Evolutionary conservation across 176 grass and related monocot genomes (phyloP).

Genomic region (Oryza officinalis): DNA sequence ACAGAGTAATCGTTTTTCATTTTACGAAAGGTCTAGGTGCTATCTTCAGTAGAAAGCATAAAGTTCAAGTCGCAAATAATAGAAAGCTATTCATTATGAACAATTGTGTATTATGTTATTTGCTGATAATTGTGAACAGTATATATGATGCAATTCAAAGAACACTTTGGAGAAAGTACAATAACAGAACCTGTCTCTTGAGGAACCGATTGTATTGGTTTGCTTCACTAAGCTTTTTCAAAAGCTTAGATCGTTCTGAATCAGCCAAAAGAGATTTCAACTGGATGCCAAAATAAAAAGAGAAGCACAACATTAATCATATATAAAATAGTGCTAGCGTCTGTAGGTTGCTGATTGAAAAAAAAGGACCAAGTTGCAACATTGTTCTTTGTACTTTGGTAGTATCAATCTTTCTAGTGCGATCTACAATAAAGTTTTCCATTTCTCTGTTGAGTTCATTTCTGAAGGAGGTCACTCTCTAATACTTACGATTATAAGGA

Average conservation of each 20-base stretch:
- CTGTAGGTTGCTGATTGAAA: not conserved
- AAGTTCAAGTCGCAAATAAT: not conserved
- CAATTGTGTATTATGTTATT: not conserved
- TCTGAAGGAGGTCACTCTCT: not conserved
- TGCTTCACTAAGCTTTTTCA: conserved; percentile 94
- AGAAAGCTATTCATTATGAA: not conserved
- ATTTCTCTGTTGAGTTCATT: not conserved
- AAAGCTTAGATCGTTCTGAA: conserved; percentile 67
- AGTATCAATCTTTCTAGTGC: not conserved
- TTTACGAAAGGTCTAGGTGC: conserved; percentile 5
- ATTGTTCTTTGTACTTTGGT: not conserved
- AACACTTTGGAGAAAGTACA: not conserved
- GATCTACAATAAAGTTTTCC: not conserved
- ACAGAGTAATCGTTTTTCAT: not conserved
- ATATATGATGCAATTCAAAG: not conserved
- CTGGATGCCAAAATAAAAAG: conserved; percentile 46
- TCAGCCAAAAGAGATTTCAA: conserved; percentile 85
- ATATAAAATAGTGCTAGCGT: not conserved
- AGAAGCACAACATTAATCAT: conserved; percentile 26
- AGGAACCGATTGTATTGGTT: conserved; percentile 93
- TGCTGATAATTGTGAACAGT: not conserved
- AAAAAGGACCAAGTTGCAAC: not conserved
- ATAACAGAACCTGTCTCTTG: conserved; percentile 75
- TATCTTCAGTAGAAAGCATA: conserved; percentile 5
- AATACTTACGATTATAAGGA: not conserved